phyloP scores from a whole-genome alignment of 257 asterid genomes.

The Gardenia jasminoides region DNA sequence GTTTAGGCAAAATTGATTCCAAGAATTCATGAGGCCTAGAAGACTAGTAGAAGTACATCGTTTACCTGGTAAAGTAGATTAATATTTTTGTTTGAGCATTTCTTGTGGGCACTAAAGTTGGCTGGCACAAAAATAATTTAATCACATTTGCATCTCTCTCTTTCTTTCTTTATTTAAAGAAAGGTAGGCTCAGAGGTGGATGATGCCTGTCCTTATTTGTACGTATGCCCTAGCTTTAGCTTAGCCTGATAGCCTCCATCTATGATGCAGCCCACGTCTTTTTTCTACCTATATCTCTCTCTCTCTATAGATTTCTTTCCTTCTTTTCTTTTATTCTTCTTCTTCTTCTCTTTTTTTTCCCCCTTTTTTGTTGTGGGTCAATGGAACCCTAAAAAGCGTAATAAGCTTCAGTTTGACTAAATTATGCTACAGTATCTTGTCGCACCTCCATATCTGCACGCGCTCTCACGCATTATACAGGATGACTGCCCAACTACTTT shows the following conservation, averaged over 20 bases:
- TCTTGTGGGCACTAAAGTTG: neutral
- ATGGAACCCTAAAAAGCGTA: neutral
- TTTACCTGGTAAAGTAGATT: too few relatives aligned
- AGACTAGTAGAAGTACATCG: neutral
- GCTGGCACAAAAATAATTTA: neutral
- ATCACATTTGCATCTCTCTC: neutral
- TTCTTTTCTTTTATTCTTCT: too few relatives aligned
- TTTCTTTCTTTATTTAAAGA: neutral
- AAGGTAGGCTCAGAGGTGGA: neutral
- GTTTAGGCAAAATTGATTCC: neutral
- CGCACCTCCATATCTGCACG: neutral
- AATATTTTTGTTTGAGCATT: too few relatives aligned
- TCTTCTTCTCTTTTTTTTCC: too few relatives aligned
- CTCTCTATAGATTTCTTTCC: neutral
- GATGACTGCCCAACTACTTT: too few relatives aligned
- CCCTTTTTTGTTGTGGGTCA: neutral
- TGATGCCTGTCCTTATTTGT: neutral
- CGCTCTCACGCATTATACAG: neutral
- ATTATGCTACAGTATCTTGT: neutral
- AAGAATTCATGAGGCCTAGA: neutral
- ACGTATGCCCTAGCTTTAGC: neutral
- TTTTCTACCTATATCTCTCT: neutral
- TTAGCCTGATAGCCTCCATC: neutral
- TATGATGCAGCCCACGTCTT: neutral
- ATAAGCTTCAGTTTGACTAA: neutral